Base-by-base conservation (phyloP, 257 asterid species). In the Solanum appendiculatum region DNA sequence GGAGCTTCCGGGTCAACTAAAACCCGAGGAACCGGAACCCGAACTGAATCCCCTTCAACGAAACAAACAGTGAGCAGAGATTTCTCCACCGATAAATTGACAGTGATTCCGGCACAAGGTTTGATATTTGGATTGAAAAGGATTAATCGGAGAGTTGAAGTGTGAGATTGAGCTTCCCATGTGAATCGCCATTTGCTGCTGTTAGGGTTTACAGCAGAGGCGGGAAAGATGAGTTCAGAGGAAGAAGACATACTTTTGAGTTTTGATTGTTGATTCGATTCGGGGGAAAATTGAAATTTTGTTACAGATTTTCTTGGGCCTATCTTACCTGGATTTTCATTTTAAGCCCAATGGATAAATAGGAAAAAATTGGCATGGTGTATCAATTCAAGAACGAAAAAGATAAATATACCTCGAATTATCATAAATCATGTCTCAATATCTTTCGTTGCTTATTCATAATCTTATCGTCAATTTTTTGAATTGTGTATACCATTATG, bases 81-180 rank as follows among this genome's bases (percentile, higher is more conserved):
- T 80, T 93, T 91, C 69, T 89, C 90, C 83, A 92, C 83, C 36
- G 86, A 83, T 80, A 92, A 89, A 58, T 90, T 85, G 90, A 91
- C 89, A 83, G 89, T 89, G 70, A 96, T 88, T 90, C 85, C 88
- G 72, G 89, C 83, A 90, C 92, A 91, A 63, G 96, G 95, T 5
- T 90, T 92, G 42, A 60, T 85, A 88, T 39, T 89, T 3, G 92
- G 86, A 60, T 90, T 90, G 92, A 91, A 91, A 63, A 94, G 60
- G 33, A 92, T 90, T 51, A 93, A 88, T 5, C 98, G 95, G 51
- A 94, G 93, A 36, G 88, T 86, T 39, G 98, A 84, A 8, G 90
- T 82, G 88, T 94, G 95, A 27, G 95, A 94, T 77, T 94, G 98
- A 54, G 97, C 92, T 90, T 94, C 97, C 98, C 95, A 93, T 68